A percentile compares a stretch with the other conserved stretches of the same genome.
These are phyloP conservation scores for Chaetomiaceae sp. DNA, from an alignment of 2,329 filamentous ascomycete genomes.

Conservation along the genomic window DNA sequence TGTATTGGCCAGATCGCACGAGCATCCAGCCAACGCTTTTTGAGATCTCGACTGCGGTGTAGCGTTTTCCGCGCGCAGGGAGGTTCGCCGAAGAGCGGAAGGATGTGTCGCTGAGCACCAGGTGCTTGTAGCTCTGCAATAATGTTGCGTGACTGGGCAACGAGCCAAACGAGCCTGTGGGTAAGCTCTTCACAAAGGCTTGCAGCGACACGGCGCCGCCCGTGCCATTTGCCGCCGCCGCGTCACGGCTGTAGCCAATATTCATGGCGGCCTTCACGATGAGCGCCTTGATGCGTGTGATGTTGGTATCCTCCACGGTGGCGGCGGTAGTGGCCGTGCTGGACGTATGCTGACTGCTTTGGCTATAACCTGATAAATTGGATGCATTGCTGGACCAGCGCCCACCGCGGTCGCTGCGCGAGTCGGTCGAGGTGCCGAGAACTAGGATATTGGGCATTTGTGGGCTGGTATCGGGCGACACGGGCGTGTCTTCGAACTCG, in stretches of 20 bases:
- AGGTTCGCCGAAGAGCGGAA: slow-evolving; percentile 54
- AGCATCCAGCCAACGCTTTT: slow-evolving; percentile 75
- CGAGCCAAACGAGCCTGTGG: slow-evolving; percentile 73
- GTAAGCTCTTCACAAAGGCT: slow-evolving; percentile 70
- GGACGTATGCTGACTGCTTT: slow-evolving; percentile 59
- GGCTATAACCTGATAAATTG: slow-evolving; percentile 74
- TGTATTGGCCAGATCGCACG: slow-evolving; percentile 64
- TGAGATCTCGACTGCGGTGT: slow-evolving; percentile 70
- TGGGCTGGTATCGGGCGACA: slow-evolving; percentile 71
- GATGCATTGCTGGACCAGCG: slow-evolving; percentile 81
- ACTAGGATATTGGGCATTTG: slow-evolving; percentile 85
- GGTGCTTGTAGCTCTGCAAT: slow-evolving; percentile 73
- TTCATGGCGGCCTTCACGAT: slow-evolving; percentile 84
- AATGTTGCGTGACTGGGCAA: slow-evolving; percentile 65
- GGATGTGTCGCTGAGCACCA: slow-evolving; percentile 68
- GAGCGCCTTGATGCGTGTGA: slow-evolving; percentile 72
- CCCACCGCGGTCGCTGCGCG: slow-evolving; percentile 49
- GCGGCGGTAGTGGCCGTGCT: slow-evolving; percentile 67
- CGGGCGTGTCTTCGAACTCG: slow-evolving; percentile 86
- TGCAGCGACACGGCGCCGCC: slow-evolving; percentile 56
- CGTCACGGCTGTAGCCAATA: slow-evolving; percentile 67
- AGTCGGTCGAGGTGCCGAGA: slow-evolving; percentile 63
- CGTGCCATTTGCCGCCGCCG: slow-evolving; percentile 41
- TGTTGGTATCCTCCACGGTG: slow-evolving; percentile 71
- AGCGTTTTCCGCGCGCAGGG: slow-evolving; percentile 53